Evolutionary conservation across 106 monocot genomes (phyloP).

Genomic region (Dendrobium chrysotoxum): DNA sequence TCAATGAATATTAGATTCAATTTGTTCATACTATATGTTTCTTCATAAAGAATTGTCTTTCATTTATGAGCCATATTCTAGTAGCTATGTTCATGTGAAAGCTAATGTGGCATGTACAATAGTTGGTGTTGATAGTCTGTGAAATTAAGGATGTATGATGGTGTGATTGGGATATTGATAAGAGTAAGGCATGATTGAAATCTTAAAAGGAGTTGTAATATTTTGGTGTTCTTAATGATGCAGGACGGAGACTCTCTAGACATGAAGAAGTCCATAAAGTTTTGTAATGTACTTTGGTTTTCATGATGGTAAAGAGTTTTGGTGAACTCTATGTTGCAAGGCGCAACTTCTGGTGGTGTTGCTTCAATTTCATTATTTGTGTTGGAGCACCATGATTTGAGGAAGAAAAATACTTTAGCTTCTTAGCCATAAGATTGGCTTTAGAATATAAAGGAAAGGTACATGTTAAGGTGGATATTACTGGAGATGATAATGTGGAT

Average conservation of each 20-base stretch:
- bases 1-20: too few relatives aligned
- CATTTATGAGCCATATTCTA: too few relatives aligned
- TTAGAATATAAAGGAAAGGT: not conserved
- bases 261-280: not conserved
- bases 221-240: not conserved
- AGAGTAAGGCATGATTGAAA: not conserved
- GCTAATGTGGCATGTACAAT: too few relatives aligned
- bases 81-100: too few relatives aligned
- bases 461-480: not conserved
- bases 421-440: not conserved
- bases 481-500: not conserved
- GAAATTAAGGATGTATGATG: too few relatives aligned
- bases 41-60: too few relatives aligned
- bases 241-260: too few relatives aligned
- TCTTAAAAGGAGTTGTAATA: not conserved
- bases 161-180: not conserved
- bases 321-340: not conserved
- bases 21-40: too few relatives aligned
- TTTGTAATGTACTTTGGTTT: not conserved
- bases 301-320: not conserved
- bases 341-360: not conserved
- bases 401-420: not conserved
- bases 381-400: not conserved
- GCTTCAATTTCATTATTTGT: not conserved
- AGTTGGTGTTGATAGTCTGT: too few relatives aligned